Conservation (phyloP, 73 alveolate species). For the Paramecium caudatum region DNA sequence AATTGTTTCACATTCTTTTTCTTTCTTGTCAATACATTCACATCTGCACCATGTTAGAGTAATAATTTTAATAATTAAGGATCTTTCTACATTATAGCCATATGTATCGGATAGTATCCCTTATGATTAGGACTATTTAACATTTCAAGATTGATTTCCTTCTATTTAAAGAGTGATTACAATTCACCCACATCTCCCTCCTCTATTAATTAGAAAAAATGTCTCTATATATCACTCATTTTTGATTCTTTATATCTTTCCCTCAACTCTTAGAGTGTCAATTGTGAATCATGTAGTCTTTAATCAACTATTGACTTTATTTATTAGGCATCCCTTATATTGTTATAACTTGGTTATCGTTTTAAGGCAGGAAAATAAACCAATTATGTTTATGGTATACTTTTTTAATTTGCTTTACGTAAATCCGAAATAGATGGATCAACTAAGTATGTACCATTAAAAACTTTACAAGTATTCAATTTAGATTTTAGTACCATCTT, state of each 20-base stretch:
- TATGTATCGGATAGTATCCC: constrained; percentile 28
- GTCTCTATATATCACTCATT: not conserved
- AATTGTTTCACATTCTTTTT: constrained; percentile 14
- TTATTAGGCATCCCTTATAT: not conserved
- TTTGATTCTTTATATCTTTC: constrained; percentile 44
- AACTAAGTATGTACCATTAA: constrained; percentile 55
- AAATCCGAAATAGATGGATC: constrained; percentile 56
- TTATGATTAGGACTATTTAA: constrained; percentile 12
- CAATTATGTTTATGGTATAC: not conserved
- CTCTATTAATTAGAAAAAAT: constrained; percentile 10
- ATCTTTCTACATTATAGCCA: constrained; percentile 23
- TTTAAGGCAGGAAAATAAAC: constrained; percentile 27
- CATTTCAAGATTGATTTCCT: not conserved
- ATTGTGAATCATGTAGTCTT: constrained; percentile 22
- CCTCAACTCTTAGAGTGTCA: not conserved
- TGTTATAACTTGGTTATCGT: constrained; percentile 4
- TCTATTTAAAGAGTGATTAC: not conserved
- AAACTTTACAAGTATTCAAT: constrained; percentile 56
- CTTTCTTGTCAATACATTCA: constrained; percentile 10
- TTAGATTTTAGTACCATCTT: constrained; percentile 53
- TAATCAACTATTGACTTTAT: constrained; percentile 17
- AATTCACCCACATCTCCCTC: constrained; percentile 51
- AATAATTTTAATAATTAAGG: constrained; percentile 14
- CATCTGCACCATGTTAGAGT: constrained; percentile 47
- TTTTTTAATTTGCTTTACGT: not conserved